Evolutionary conservation across 2,329 filamentous ascomycete species (phyloP), one percentile per base, ranked within the genome.

Genomic region (Penicillium frequentans): DNA sequence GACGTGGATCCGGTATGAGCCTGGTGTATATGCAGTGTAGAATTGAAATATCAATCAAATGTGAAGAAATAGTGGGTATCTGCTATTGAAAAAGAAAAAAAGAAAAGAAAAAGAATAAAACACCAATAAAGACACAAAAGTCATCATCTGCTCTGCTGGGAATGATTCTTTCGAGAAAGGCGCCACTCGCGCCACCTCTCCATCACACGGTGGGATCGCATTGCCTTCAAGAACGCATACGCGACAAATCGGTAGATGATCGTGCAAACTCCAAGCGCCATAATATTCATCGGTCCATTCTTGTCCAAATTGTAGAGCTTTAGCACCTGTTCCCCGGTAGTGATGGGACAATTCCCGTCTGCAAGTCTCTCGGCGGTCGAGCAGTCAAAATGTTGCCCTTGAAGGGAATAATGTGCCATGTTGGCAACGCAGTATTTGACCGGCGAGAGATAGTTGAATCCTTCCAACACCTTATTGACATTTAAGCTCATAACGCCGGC

Each of bases 401-500:
- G 74, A 33, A 93, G 72, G 0, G 86, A 86, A 61, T 86, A 91
- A 0, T 85, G 84, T 0, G 86, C 86, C 39, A 93, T 74, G 33
- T 88, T 88, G 0, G 84, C 84, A 3, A 88, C 80, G 0, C 84
- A 82, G 68, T 91, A 93, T 52, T 89, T 87, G 52, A 90, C 81
- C 0, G 90, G 90, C n/a, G 74, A 76, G 23, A 92, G 80, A 69
- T 90, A 87, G 69, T 92, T 92, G 68, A 90, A 81, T 0, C 81
- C 85, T 60, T 85, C 78, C 47, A 91, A 83, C 16, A 91, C 82
- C 3, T 71, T 65, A 1, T 89, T 88, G 76, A 91, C 86, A 64
- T 87, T 76, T 61, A 91, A 86, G 55, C 85, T 89, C 71, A 92
- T 82, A 33, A 91, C 79, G 0, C 89, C 89, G 0, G 84, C 83